Evolutionary conservation across 2,329 filamentous ascomycete species (phyloP).

Genomic region (Pseudophaeomoniella oleicola): DNA sequence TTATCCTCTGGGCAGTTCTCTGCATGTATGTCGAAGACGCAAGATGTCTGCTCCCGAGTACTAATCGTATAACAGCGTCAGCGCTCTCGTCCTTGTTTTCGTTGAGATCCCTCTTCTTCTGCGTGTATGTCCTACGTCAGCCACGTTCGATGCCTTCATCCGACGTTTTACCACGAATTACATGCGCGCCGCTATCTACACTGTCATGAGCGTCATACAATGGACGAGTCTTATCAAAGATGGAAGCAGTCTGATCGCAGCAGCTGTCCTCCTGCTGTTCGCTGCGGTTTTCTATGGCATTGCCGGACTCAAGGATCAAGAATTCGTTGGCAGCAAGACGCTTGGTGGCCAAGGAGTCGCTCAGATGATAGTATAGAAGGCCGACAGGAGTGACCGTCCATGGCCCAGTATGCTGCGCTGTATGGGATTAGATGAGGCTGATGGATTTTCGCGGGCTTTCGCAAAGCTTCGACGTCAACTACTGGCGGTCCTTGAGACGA

Average conservation of each 20-base stretch:
- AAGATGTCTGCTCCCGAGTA: not conserved
- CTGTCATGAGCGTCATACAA: constrained; percentile 64
- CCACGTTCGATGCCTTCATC: constrained; percentile 76
- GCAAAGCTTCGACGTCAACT: too few relatives aligned
- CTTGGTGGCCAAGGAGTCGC: constrained; percentile 85
- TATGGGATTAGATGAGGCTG: too few relatives aligned
- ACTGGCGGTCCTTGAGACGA: too few relatives aligned
- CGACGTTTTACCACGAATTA: constrained; percentile 91
- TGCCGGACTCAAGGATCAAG: constrained; percentile 28
- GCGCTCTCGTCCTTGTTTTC: constrained; percentile 62
- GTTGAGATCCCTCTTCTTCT: constrained; percentile 87
- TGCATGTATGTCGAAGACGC: constrained; percentile 34
- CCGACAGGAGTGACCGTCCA: too few relatives aligned
- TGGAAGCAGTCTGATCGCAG: constrained; percentile 65
- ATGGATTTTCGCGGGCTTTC: too few relatives aligned
- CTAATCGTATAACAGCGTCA: constrained; percentile 36
- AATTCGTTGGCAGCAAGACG: constrained; percentile 63
- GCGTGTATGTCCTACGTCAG: constrained; percentile 90
- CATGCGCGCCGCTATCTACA: constrained; percentile 83
- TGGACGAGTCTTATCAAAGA: constrained; percentile 59
- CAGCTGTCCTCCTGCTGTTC: constrained; percentile 64
- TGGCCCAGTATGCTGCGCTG: too few relatives aligned
- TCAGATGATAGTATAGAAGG: constrained; percentile 71
- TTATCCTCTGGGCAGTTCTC: constrained; percentile 46
- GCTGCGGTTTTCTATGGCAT: constrained; percentile 62